Conservation (phyloP, 495 filamentous ascomycete species). For the Pyrenopolyporus hunteri region DNA sequence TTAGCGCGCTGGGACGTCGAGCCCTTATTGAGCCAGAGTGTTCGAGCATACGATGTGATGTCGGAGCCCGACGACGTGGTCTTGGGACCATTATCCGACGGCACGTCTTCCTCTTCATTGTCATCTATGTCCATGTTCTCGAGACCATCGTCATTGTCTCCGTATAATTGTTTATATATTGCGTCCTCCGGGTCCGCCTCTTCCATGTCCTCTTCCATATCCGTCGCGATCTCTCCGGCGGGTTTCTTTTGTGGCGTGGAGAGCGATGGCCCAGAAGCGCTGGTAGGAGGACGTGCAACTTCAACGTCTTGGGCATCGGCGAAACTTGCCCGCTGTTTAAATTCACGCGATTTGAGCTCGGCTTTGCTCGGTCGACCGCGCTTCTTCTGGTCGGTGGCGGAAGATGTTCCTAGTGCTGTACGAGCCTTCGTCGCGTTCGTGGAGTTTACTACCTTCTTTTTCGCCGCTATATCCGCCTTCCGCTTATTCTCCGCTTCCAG, state of each 20-base stretch:
- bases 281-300: constrained; percentile 19
- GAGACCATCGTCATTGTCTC: constrained; percentile 1
- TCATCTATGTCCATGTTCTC: constrained; percentile 14
- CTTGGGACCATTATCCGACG: constrained; percentile 13
- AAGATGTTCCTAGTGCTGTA: not conserved
- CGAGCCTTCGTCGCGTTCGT: constrained; percentile 12
- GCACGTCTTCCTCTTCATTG: constrained; percentile 4
- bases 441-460: constrained; percentile 6
- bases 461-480: constrained; percentile 16
- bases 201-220: constrained; percentile 33
- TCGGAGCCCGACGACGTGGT: constrained; percentile 9
- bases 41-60: constrained; percentile 26
- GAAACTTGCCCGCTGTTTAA: constrained; percentile 26
- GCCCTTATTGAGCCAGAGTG: constrained; percentile 25
- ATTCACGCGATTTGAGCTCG: constrained; percentile 28
- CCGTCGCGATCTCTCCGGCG: constrained; percentile 5
- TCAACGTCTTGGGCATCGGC: constrained; percentile 21
- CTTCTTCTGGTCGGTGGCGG: not conserved
- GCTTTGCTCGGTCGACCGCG: constrained; percentile 43
- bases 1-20: constrained; percentile 25
- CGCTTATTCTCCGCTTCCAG: constrained; percentile 17
- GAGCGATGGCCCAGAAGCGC: constrained; percentile 36
- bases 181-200: constrained; percentile 33
- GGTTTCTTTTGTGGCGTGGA: constrained; percentile 42
- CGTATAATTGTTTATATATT: constrained; percentile 29